Percentiles rank a stretch among this genome's conserved stretches.
These are phyloP conservation scores for Metroxylon sagu DNA, from an alignment of 176 grass and related monocot genomes.

Conservation along the genomic window DNA sequence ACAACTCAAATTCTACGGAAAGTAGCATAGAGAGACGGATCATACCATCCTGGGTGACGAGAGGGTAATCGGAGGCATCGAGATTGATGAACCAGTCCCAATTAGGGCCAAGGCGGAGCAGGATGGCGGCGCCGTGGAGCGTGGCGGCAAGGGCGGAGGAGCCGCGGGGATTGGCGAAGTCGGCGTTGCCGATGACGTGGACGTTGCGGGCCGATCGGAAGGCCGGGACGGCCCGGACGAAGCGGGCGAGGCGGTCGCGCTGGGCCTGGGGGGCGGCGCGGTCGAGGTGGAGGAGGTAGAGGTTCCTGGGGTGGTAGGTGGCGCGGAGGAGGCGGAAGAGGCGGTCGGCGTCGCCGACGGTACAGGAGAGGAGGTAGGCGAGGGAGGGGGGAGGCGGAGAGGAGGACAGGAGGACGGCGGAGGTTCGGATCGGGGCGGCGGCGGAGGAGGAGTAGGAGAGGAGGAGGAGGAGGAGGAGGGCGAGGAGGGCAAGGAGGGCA, in stretches of 20 bases:
- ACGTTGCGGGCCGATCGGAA: constrained; percentile 39
- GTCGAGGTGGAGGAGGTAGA: constrained; percentile 90
- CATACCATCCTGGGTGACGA: constrained; percentile 72
- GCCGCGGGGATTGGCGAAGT: constrained; percentile 61
- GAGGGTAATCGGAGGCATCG: constrained; percentile 76
- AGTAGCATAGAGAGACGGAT: neutral
- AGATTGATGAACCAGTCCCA: constrained; percentile 95
- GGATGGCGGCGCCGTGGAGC: constrained; percentile 70
- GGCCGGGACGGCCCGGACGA: constrained; percentile 12
- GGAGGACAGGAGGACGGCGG: constrained; percentile 12
- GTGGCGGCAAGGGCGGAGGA: constrained; percentile 56
- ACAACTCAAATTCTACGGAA: no score
- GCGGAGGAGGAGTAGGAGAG: constrained; percentile 23
- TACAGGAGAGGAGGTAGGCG: constrained; percentile 74
- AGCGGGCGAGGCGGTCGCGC: constrained; percentile 37
- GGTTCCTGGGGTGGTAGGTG: constrained; percentile 68
- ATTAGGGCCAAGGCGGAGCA: constrained; percentile 38
- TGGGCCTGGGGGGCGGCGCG: constrained; percentile 44
- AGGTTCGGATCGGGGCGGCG: constrained; percentile 10
- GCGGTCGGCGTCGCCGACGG: constrained; percentile 57
- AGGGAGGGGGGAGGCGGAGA: constrained; percentile 45
- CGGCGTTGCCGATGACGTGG: constrained; percentile 67
- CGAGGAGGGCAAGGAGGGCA: constrained; percentile 50
- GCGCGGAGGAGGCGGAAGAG: constrained; percentile 73
- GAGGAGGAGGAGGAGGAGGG: constrained; percentile 49